Evolutionary conservation across 1,284 basidiomycete species (phyloP).

Genomic region (Papiliotrema nemorosa): DNA sequence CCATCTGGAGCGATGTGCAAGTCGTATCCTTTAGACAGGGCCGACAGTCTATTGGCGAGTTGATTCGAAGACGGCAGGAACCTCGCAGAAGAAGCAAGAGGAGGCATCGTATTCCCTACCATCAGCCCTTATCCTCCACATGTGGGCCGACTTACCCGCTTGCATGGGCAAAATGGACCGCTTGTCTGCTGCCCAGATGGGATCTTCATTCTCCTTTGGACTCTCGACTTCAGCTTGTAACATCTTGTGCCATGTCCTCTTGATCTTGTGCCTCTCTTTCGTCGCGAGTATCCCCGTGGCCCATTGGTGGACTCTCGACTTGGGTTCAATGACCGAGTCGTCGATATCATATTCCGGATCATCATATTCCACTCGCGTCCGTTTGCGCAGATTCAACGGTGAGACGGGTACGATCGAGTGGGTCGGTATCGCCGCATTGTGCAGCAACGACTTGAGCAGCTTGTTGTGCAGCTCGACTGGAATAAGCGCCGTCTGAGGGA

Average conservation of each 20-base stretch:
- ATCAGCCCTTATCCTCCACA: background rate
- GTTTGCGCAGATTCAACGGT: slow-evolving; percentile 21
- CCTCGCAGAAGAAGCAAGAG: slow-evolving; percentile 21
- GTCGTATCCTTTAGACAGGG: slow-evolving; percentile 32
- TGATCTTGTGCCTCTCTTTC: slow-evolving; percentile 33
- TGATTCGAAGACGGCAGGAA: slow-evolving; percentile 37
- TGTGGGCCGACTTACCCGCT: slow-evolving; percentile 10
- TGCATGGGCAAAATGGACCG: slow-evolving; percentile 12
- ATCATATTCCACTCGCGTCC: slow-evolving; percentile 28
- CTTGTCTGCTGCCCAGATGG: slow-evolving; percentile 9
- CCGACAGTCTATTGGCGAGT: slow-evolving; percentile 27
- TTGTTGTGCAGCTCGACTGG: slow-evolving; percentile 46
- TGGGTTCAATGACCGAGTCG: slow-evolving; percentile 35
- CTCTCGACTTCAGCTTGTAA: slow-evolving; percentile 21
- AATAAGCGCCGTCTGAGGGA: background rate
- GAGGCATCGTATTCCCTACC: slow-evolving; percentile 20
- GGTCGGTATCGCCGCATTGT: slow-evolving; percentile 40
- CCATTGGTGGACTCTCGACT: slow-evolving; percentile 36
- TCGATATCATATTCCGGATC: slow-evolving; percentile 39
- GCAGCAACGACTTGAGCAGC: slow-evolving; percentile 41
- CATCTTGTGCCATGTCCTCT: slow-evolving; percentile 16
- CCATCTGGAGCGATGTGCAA: slow-evolving; percentile 27
- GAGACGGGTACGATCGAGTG: slow-evolving; percentile 20
- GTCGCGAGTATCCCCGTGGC: slow-evolving; percentile 33
- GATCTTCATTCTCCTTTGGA: slow-evolving; percentile 9